Base-by-base conservation (phyloP, 345 rosid species). In the Durio zibethinus region DNA sequence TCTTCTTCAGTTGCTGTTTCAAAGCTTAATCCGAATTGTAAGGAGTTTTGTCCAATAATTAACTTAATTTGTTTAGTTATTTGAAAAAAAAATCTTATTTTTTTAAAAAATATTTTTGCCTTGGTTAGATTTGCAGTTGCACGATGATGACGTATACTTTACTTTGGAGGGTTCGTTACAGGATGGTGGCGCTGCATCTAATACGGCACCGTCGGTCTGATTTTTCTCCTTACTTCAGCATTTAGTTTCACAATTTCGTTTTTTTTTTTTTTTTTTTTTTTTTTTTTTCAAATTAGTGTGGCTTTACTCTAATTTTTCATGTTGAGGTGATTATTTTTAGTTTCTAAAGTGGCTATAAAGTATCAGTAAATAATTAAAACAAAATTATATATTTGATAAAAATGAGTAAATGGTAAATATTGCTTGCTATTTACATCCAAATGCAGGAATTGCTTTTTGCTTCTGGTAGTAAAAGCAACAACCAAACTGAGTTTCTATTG, bases 131-230 rank as follows among this genome's bases (percentile, higher is more conserved):
- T 89, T 92, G 83, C 93, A 89, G 86, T 77, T 94, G 70, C 94
- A 92, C 73, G 97, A 91, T 16, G 97, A 89, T 42, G 97, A 94
- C 78, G 84, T 92, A 14, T 94, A 92, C 83, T 89, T 85, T 80
- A 89, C 97, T 1, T 69, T 92, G 3, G 98, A 92, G 73, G 72
- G 73, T 72, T 59, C 83, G 38, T 83, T 85, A 31, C 82, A 57
- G 54, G 94, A 92, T 20, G 84, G 82, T 67, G 85, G 80, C 65
- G 64, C 21, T 66, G 81, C 82, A 8, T 75, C 87, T 23, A 80
- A 79, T 64, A 70, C 81, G 38, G 74, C 73, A 12, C 45, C 87
- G 31, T 68, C 87, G 95, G 95, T 88, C 53, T 73, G 77, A n/a
- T 36, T 14, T 38, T 43, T 66, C 76, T 69, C 42, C n/a, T n/a